These are phyloP conservation scores for Trichophyton verrucosum DNA, from an alignment of 2,329 filamentous ascomycete species.

Conservation along the genomic window DNA sequence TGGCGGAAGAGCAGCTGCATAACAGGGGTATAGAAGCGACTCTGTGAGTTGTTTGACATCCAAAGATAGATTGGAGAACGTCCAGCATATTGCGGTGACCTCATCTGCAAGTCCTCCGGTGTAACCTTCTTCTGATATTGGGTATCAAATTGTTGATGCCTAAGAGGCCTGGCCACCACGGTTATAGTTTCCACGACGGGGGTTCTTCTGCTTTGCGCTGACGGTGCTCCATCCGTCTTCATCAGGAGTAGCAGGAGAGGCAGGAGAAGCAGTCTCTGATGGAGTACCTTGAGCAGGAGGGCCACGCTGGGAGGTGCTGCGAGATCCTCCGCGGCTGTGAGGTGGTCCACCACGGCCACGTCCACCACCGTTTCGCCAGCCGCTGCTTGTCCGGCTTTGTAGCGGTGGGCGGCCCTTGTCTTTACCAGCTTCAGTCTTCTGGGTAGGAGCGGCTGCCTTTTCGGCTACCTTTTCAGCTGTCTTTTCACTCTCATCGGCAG, in stretches of 20 bases:
- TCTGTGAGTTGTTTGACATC: neutral
- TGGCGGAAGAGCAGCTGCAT: neutral
- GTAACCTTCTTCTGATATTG: neutral
- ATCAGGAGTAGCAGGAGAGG: slow-evolving; percentile 24
- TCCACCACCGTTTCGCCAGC: slow-evolving; percentile 25
- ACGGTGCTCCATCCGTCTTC: slow-evolving; percentile 40
- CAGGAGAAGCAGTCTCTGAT: slow-evolving; percentile 14
- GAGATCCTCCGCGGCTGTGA: slow-evolving; percentile 7
- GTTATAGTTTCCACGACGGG: slow-evolving; percentile 28
- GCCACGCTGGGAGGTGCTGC: slow-evolving; percentile 5
- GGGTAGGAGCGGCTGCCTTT: slow-evolving; percentile 25
- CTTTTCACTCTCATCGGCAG: slow-evolving; percentile 29
- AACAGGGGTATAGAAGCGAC: neutral
- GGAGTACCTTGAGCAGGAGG: slow-evolving; percentile 3
- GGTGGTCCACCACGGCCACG: slow-evolving; percentile 6
- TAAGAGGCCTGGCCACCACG: slow-evolving; percentile 7
- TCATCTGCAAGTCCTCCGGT: neutral
- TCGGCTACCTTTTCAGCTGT: slow-evolving; percentile 18
- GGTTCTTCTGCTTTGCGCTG: slow-evolving; percentile 32
- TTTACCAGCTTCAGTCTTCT: slow-evolving; percentile 15
- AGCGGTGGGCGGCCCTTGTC: slow-evolving; percentile 19
- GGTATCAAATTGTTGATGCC: neutral
- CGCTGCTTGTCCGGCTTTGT: slow-evolving; percentile 28
- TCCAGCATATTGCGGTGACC: neutral
- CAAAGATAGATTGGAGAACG: neutral